phyloP scores from a whole-genome alignment of 2,329 filamentous ascomycete species.

The Fusarium guadeloupense region DNA sequence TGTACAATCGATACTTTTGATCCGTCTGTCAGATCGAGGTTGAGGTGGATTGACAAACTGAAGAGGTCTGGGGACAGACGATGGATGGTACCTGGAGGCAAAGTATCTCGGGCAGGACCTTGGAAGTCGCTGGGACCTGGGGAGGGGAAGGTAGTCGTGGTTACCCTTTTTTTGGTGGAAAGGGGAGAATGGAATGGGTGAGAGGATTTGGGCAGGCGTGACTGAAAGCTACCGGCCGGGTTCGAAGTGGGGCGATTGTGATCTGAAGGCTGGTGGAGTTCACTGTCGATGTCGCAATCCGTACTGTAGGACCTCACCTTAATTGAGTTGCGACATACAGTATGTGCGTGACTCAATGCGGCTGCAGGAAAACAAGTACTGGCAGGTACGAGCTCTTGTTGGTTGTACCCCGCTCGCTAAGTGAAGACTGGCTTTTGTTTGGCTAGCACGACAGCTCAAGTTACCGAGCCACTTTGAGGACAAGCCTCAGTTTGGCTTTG shows the following conservation, averaged over 20 bases:
- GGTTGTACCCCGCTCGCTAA: constrained; percentile 21
- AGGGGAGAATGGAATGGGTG: constrained; percentile 44
- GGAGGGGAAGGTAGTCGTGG: constrained; percentile 47
- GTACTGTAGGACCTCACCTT: not conserved
- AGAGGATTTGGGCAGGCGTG: constrained; percentile 44
- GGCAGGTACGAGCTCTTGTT: constrained; percentile 33
- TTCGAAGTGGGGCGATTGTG: constrained; percentile 23
- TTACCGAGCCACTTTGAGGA: constrained; percentile 32
- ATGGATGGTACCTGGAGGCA: constrained; percentile 51
- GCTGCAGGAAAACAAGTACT: constrained; percentile 35
- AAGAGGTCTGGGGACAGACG: constrained; percentile 40
- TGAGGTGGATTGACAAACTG: constrained; percentile 36
- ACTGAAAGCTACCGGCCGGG: constrained; percentile 40
- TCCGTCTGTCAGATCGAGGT: constrained; percentile 28
- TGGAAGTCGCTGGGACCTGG: constrained; percentile 46
- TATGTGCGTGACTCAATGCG: constrained; percentile 2
- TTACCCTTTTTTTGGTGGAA: constrained; percentile 48
- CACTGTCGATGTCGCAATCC: not conserved
- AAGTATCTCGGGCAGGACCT: constrained; percentile 53
- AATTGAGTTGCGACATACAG: not conserved
- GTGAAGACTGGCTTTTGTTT: constrained; percentile 19
- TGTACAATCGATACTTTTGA: constrained; percentile 36
- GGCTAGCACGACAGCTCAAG: constrained; percentile 9
- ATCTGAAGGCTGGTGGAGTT: constrained; percentile 12
- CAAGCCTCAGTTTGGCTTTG: constrained; percentile 27